phyloP scores from a whole-genome alignment of 148 eudicot genomes.

The Persicaria tinctoria region DNA sequence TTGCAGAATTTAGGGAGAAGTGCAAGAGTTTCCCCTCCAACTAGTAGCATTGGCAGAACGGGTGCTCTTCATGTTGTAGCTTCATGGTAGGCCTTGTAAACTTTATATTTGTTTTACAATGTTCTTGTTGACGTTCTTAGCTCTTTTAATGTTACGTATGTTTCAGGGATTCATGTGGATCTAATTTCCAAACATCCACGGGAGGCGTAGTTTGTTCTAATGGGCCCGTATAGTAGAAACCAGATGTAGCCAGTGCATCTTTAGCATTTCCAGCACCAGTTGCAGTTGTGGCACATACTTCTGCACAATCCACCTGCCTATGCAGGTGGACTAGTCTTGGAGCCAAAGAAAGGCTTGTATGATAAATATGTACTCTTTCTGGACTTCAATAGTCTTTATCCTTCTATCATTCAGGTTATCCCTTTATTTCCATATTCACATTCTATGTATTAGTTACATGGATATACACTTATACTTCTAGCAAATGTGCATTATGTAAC shows the following conservation, averaged over 20 bases:
- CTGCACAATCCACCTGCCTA: conserved; percentile 41
- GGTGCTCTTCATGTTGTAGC: conserved; percentile 85
- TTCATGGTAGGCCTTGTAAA: conserved; percentile 49
- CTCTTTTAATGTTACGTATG: neutral
- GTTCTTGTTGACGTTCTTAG: neutral
- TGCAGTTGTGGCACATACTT: conserved; percentile 23
- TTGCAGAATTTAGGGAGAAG: conserved; percentile 22
- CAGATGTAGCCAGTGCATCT: conserved; percentile 30
- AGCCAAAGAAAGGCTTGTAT: conserved; percentile 22
- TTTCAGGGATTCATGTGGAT: conserved; percentile 60
- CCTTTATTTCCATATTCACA: neutral
- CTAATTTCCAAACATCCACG: conserved; percentile 36
- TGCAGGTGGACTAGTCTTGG: conserved; percentile 95
- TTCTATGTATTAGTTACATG: neutral
- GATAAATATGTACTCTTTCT: conserved; percentile 87
- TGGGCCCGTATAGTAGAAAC: conserved; percentile 46
- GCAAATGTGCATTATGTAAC: conserved; percentile 2
- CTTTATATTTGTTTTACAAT: neutral
- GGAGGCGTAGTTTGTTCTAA: conserved; percentile 33
- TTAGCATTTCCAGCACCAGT: conserved; percentile 28
- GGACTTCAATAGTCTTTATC: conserved; percentile 99
- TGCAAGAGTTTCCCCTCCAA: conserved; percentile 51
- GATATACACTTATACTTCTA: neutral
- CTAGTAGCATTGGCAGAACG: conserved; percentile 66
- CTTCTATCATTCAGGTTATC: conserved; percentile 90